These are phyloP conservation scores for Podosphaera xanthii DNA, from an alignment of 2,329 filamentous ascomycete genomes.

Conservation along the genomic window DNA sequence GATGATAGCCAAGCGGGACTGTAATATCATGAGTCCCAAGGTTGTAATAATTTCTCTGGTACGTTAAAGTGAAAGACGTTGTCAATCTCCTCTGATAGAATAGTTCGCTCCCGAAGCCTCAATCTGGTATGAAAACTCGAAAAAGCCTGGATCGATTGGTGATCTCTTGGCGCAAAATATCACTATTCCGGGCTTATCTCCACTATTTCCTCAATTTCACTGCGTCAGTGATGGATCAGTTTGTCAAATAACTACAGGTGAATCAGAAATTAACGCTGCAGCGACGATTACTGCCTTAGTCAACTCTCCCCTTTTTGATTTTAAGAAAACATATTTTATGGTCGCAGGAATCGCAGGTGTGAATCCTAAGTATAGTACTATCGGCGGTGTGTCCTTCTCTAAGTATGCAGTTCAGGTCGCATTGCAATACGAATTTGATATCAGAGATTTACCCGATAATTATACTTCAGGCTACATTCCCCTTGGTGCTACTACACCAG, in stretches of 20 bases:
- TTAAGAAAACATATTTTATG: conserved; percentile 46
- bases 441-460: conserved; percentile 40
- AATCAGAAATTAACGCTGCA: conserved; percentile 55
- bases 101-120: conserved; percentile 39
- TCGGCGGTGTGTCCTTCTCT: conserved; percentile 43
- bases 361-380: conserved; percentile 42
- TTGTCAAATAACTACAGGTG: conserved; percentile 47
- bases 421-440: conserved; percentile 53
- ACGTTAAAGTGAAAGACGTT: conserved; percentile 5
- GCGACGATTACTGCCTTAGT: conserved; percentile 38
- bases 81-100: neutral
- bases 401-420: conserved; percentile 52
- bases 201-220: conserved; percentile 39
- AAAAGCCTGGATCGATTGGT: conserved; percentile 22
- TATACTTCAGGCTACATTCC: conserved; percentile 48
- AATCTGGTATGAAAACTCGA: conserved; percentile 34
- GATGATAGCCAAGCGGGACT: conserved; percentile 4
- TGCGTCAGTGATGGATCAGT: conserved; percentile 37
- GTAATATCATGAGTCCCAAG: conserved; percentile 22
- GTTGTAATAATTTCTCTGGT: conserved; percentile 42
- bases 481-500: conserved; percentile 31
- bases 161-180: conserved; percentile 33
- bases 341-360: conserved; percentile 53
- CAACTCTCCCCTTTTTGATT: conserved; percentile 38
- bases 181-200: conserved; percentile 37